Conservation (phyloP, 164 flowering plant species). For the Annona squamosa region DNA sequence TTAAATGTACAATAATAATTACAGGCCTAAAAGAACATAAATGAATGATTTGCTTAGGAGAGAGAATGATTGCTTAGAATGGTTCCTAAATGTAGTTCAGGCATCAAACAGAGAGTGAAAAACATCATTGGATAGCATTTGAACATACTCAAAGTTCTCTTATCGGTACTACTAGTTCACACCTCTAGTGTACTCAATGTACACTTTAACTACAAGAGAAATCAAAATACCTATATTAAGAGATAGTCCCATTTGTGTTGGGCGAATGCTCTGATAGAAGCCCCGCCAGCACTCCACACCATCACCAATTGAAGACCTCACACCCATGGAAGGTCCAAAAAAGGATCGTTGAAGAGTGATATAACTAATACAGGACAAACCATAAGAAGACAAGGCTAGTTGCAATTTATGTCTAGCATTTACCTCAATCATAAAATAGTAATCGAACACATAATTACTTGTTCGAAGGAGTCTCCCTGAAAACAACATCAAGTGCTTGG, state of each 20-base stretch:
- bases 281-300: conserved; percentile 83
- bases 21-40: neutral
- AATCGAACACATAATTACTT: conserved; percentile 19
- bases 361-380: conserved; percentile 14
- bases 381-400: neutral
- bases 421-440: neutral
- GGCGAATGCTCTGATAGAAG: conserved; percentile 60
- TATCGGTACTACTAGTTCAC: too few relatives aligned
- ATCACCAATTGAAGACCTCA: conserved; percentile 28
- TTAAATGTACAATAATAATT: neutral
- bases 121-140: too few relatives aligned
- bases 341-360: conserved; percentile 64
- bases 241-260: conserved; percentile 82
- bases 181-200: too few relatives aligned
- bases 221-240: conserved; percentile 54
- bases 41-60: neutral
- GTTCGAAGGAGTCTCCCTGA: conserved; percentile 38
- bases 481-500: conserved; percentile 63
- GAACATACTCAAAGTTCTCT: too few relatives aligned
- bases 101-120: too few relatives aligned
- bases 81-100: neutral
- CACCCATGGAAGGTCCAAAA: conserved; percentile 29
- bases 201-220: neutral
- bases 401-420: neutral
- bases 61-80: neutral